A percentile compares a stretch with the other conserved stretches of the same genome.
phyloP scores from a whole-genome alignment of 805 yeast genomes.

The Metschnikowia chrysomelidarum region DNA sequence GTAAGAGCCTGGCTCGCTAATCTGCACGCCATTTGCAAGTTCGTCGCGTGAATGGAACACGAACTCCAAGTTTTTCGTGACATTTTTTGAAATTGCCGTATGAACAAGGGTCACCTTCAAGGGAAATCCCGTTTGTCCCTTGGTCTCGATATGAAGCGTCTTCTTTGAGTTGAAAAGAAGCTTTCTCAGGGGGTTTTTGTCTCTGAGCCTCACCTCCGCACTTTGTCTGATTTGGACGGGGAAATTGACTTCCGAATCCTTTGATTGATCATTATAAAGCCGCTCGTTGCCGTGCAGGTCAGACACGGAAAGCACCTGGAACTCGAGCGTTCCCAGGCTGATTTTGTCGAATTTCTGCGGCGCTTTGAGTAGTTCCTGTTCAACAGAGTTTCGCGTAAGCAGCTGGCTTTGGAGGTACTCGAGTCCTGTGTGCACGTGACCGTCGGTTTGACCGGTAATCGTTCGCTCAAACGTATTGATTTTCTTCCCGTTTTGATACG shows the following conservation, averaged over 20 bases:
- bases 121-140: constrained; percentile 10
- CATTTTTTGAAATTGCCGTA: constrained; percentile 21
- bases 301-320: constrained; percentile 31
- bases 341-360: constrained; percentile 22
- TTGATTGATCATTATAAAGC: constrained; percentile 37
- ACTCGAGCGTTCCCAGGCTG: constrained; percentile 27
- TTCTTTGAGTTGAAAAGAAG: constrained; percentile 31
- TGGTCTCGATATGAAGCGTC: constrained; percentile 23
- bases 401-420: constrained; percentile 20
- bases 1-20: constrained; percentile 67
- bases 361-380: constrained; percentile 33
- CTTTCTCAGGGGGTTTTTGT: constrained; percentile 20
- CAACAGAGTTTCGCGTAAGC: constrained; percentile 33
- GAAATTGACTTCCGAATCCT: constrained; percentile 35
- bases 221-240: constrained; percentile 27
- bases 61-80: constrained; percentile 24
- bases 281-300: constrained; percentile 35
- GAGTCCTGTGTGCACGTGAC: constrained; percentile 26
- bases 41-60: constrained; percentile 26
- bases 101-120: constrained; percentile 40
- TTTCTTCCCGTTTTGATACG: constrained; percentile 26
- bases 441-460: constrained; percentile 24
- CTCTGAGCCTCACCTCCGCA: constrained; percentile 24
- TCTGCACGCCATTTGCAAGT: constrained; percentile 30
- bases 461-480: constrained; percentile 25